A percentile compares a stretch with the other conserved stretches of the same genome.
phyloP scores from a whole-genome alignment of 2,329 filamentous ascomycete species.

The Pyrenochaeta sp. region DNA sequence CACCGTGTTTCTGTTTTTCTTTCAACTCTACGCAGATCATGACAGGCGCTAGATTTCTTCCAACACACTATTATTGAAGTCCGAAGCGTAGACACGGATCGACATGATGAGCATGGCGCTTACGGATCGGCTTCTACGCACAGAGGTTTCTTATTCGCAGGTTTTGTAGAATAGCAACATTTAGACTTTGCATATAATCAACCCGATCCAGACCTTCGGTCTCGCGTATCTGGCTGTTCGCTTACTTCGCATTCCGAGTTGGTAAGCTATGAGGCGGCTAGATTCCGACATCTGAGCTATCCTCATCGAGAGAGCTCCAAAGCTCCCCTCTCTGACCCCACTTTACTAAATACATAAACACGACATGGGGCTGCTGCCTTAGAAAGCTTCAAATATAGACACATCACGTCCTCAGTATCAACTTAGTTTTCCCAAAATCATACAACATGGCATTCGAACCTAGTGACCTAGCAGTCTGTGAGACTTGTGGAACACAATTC shows the following conservation, averaged over 20 bases:
- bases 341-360: constrained; percentile 7
- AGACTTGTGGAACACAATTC: constrained; percentile 75
- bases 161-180: not conserved
- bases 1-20: not conserved
- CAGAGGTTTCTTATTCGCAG: not conserved
- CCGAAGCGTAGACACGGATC: not conserved
- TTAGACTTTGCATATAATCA: not conserved
- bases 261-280: constrained; percentile 13
- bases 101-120: not conserved
- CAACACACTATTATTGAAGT: not conserved
- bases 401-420: constrained; percentile 3
- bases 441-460: constrained; percentile 38
- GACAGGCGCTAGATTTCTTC: not conserved
- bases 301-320: constrained; percentile 5
- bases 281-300: constrained; percentile 14
- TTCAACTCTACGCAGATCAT: not conserved
- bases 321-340: constrained; percentile 11
- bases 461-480: constrained; percentile 66
- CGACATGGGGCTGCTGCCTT: not conserved
- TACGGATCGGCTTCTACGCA: not conserved
- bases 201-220: constrained; percentile 3
- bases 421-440: not conserved
- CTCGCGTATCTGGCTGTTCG: constrained; percentile 1
- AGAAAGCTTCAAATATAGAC: not conserved
- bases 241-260: constrained; percentile 1